Base-by-base conservation (phyloP, 2,329 filamentous ascomycete genomes). In the Pseudopithomyces maydicus region DNA sequence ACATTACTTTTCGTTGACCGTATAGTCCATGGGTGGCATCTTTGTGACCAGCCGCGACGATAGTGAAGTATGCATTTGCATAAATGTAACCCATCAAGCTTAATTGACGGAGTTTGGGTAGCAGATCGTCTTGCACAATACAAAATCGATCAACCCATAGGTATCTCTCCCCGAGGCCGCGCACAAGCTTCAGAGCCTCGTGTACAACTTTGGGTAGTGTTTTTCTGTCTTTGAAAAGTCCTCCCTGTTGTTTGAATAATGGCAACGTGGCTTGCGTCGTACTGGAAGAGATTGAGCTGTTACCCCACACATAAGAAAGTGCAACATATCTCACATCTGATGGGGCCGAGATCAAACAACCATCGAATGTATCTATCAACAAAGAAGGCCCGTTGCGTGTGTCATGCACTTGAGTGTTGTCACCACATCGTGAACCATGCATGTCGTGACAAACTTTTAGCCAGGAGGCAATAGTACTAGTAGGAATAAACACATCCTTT, bases 251-350 rank as follows among this genome's bases (percentile, higher is more conserved):
- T 54, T 44, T 35, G 10, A 62, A 38, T 7, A 23, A 4, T 10
- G 6, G 42, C 14, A 62, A 10, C 10, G 49, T 62, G n/a, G 45
- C 20, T 2, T 32, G 42, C 2, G 54, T 59, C 7, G 56, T 44
- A 22, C 43, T 50, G 22, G 52, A 38, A 2, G 50, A 52, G 23
- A 12, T 36, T n/a, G 19, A 26, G 36, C 52, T 47, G 23, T 39
- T 38, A 17, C 63, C 63, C 63, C 63, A 66, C 1, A 59, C 56
- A 32, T 66, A 66, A 17, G 52, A 56, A 20, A 66, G 44, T 20
- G 63, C 57, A 15, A 66, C 44, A 35, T 66, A 66, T 23, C 22
- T 43, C 15, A 43, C 55, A 11, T 49, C 45, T 5, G 35, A 10
- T 19, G 52, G 54, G 19, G 57, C 32, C 7, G 26, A 22, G 4